A percentile compares a stretch with the other conserved stretches of the same genome.
Conservation (phyloP, 2,329 filamentous ascomycete species). For the Verticillium longisporum region DNA sequence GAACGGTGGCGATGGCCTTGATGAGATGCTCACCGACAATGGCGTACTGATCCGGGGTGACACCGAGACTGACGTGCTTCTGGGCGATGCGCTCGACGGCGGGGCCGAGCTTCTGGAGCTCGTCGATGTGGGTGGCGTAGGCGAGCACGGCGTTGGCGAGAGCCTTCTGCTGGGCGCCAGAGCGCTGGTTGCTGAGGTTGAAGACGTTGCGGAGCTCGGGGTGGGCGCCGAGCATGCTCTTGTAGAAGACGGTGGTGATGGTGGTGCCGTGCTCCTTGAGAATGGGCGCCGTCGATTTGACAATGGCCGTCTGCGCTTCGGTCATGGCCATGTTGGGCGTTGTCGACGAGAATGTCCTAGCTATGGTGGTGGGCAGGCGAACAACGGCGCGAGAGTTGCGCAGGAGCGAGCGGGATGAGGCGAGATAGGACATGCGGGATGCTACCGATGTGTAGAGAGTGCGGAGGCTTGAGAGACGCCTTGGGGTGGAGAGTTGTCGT, state of each 20-base stretch:
- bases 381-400: neutral
- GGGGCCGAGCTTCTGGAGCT: constrained; percentile 52
- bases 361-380: neutral
- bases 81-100: constrained; percentile 64
- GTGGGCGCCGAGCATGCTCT: constrained; percentile 56
- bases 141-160: constrained; percentile 63
- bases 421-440: neutral
- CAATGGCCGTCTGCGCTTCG: constrained; percentile 57
- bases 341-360: neutral
- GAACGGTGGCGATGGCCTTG: constrained; percentile 58
- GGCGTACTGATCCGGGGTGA: constrained; percentile 62
- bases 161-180: constrained; percentile 61
- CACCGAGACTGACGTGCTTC: constrained; percentile 67
- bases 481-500: neutral
- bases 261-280: constrained; percentile 59
- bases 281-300: constrained; percentile 72
- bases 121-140: constrained; percentile 67
- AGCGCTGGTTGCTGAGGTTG: constrained; percentile 62
- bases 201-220: constrained; percentile 65
- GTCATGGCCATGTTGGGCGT: constrained; percentile 42
- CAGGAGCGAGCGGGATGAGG: neutral
- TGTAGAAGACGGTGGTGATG: constrained; percentile 70
- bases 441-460: neutral
- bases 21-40: constrained; percentile 65
- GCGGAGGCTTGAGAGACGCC: neutral